Conservation (phyloP, 2,329 filamentous ascomycete genomes). For the Graphilbum fragrans region DNA sequence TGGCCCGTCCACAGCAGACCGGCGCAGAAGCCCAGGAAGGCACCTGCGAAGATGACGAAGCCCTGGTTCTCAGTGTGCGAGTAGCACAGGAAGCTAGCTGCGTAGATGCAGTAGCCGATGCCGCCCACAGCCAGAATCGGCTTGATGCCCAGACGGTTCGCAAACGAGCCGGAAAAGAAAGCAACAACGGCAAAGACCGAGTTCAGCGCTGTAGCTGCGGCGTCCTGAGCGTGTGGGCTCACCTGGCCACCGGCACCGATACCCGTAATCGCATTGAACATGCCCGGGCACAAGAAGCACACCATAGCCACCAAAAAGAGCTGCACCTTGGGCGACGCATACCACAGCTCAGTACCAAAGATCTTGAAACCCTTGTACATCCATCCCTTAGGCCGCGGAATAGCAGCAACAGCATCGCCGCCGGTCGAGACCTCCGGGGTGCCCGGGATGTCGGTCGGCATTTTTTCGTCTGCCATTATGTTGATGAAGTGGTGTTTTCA, state of each 20-base stretch:
- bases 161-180: slow-evolving; percentile 63
- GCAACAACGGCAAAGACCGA: slow-evolving; percentile 45
- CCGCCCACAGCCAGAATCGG: slow-evolving; percentile 59
- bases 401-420: background rate
- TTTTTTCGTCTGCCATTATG: slow-evolving; percentile 9
- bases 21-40: slow-evolving; percentile 64
- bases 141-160: slow-evolving; percentile 62
- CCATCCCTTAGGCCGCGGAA: slow-evolving; percentile 41
- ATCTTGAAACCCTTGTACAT: slow-evolving; percentile 53
- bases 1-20: slow-evolving; percentile 74
- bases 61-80: slow-evolving; percentile 54
- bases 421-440: background rate
- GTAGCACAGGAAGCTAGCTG: slow-evolving; percentile 57
- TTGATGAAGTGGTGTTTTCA: background rate
- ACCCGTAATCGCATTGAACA: slow-evolving; percentile 16
- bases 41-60: slow-evolving; percentile 66
- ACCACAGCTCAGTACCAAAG: slow-evolving; percentile 46
- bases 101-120: slow-evolving; percentile 65
- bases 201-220: slow-evolving; percentile 32
- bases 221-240: slow-evolving; percentile 10
- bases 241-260: slow-evolving; percentile 15
- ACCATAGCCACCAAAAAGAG: slow-evolving; percentile 59
- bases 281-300: slow-evolving; percentile 35
- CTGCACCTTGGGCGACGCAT: slow-evolving; percentile 62
- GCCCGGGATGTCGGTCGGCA: background rate